phyloP scores from a whole-genome alignment of 2,329 filamentous ascomycete genomes.

The Fusarium fracticaudum region DNA sequence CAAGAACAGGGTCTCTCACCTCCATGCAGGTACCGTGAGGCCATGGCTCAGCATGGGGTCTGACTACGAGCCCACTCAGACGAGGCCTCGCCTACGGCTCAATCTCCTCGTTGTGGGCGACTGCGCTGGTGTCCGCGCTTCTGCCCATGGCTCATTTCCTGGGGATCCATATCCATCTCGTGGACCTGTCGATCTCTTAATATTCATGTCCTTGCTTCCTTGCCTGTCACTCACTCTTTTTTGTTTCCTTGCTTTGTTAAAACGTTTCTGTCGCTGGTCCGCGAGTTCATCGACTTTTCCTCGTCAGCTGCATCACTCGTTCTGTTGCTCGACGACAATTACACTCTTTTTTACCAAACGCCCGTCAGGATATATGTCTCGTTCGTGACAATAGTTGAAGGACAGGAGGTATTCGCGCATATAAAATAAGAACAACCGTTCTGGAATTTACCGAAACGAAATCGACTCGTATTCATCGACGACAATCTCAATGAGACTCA shows the following conservation, averaged over 20 bases:
- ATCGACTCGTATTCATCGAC: conserved; percentile 36
- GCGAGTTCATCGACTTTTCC: conserved; percentile 20
- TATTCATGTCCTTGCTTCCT: conserved; percentile 29
- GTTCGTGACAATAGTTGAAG: conserved; percentile 32
- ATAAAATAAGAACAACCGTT: conserved; percentile 35
- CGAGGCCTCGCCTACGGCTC: conserved; percentile 33
- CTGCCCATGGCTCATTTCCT: conserved; percentile 42
- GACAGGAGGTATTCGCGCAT: conserved; percentile 28
- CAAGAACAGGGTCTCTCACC: conserved; percentile 21
- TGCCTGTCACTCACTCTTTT: conserved; percentile 30
- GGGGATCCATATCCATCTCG: conserved; percentile 37
- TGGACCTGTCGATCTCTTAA: conserved; percentile 41
- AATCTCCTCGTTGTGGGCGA: conserved; percentile 34
- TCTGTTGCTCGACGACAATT: conserved; percentile 40
- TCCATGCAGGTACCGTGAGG: conserved; percentile 25
- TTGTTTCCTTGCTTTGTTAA: conserved; percentile 36
- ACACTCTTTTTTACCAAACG: conserved; percentile 33
- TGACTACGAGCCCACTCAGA: conserved; percentile 23
- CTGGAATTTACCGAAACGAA: conserved; percentile 20
- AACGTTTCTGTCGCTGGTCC: conserved; percentile 38
- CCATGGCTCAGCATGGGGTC: conserved; percentile 21
- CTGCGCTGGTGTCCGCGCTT: conserved; percentile 35
- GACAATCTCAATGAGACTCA: conserved; percentile 61
- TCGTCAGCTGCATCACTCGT: conserved; percentile 39
- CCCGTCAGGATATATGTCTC: conserved; percentile 25